Percentiles rank a stretch among this genome's conserved stretches.
phyloP scores from a whole-genome alignment of 2,329 filamentous ascomycete species.

The Neonectria hederae region DNA sequence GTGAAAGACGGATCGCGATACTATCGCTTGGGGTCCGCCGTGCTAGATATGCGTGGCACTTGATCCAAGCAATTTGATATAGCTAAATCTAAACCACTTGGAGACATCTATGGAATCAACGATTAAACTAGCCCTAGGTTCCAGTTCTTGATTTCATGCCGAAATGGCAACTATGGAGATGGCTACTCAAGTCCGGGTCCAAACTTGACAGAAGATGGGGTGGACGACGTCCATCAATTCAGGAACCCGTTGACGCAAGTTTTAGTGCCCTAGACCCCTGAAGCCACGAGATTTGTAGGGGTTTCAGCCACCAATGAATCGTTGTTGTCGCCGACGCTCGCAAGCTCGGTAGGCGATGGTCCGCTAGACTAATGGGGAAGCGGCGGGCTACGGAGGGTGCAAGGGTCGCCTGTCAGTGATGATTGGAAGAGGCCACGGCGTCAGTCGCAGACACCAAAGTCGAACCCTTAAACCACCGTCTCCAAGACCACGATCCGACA shows the following conservation, averaged over 20 bases:
- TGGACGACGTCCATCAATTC: neutral
- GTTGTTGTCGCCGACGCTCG: neutral
- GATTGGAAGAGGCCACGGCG: slow-evolving; percentile 19
- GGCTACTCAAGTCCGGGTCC: neutral
- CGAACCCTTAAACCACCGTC: neutral
- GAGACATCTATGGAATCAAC: no score
- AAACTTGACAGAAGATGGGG: neutral
- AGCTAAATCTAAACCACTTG: no score
- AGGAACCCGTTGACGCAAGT: neutral
- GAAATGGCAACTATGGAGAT: no score
- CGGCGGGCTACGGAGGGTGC: neutral
- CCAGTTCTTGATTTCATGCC: no score
- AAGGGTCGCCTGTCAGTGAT: neutral
- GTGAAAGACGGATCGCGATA: neutral
- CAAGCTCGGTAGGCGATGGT: neutral
- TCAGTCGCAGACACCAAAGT: neutral
- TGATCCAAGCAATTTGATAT: no score
- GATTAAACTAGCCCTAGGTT: no score
- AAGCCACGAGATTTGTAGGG: neutral
- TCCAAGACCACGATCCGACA: neutral
- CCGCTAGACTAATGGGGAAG: neutral
- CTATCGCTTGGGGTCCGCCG: neutral
- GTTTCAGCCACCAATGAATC: neutral
- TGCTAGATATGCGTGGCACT: no score
- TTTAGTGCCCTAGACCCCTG: neutral